Evolutionary conservation across 441 rosid species (phyloP), one percentile per base, ranked within the genome.

Genomic region (Gossypium schwendimanii): DNA sequence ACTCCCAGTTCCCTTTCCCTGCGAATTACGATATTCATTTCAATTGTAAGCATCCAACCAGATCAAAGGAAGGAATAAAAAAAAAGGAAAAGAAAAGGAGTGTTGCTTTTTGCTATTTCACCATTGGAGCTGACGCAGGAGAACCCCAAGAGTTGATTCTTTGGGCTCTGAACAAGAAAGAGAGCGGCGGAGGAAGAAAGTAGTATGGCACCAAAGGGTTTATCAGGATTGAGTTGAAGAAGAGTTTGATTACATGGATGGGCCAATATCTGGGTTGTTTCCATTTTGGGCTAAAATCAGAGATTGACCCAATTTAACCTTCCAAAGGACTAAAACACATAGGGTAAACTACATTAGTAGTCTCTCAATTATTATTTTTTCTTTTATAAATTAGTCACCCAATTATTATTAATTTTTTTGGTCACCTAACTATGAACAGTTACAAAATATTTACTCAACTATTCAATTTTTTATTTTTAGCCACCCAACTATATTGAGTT

Each of bases 1-100:
- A 84, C 97, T 92, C 72, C 93, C 97, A 6, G 98, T 94, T 77
- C 97, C 97, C 83, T 94, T 94, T 21, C 97, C 97, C 98, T 94
- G 84, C 47, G 52, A 8, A 73, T 49, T 50, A n/a, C 58, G 23
- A 69, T 7, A 20, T 7, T 41, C 14, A 75, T 63, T 61, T 71
- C 45, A 49, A 2, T 70, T 17, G 33, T 11, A 7, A 68, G 26
- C 2, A 57, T 21, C 21, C 24, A 18, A 49, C 1, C 8, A 18
- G 9, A 47, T n/a, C 23, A 41, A 45, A 3, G 9, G 18, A 7
- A 23, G 28, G 4, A 23, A 17, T 28, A 72, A 15, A 31, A 6
- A 6, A 1, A 58, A 45, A 2, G 0, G 24, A 23, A 14, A 21
- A 0, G 39, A 31, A 10, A 17, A 18, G 14, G 3, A 45, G 58